These are phyloP conservation scores for Pelargonium australe DNA, from an alignment of 441 rosid genomes.

Conservation along the genomic window DNA sequence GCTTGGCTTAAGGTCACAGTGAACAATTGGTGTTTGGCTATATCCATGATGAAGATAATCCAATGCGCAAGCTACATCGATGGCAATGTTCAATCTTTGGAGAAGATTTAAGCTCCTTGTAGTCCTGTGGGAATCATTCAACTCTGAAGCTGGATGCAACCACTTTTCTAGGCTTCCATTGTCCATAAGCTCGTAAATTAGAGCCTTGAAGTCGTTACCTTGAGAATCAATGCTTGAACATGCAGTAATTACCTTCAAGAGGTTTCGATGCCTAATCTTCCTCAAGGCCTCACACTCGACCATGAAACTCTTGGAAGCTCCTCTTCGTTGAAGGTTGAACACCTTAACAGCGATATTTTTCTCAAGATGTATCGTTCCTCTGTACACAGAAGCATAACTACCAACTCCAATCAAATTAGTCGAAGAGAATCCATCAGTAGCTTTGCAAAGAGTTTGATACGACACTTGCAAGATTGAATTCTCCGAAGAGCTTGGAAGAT, in stretches of 20 bases:
- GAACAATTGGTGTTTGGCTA: neutral
- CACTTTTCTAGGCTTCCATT: conserved; percentile 12
- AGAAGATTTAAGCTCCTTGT: neutral
- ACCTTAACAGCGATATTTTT: conserved; percentile 6
- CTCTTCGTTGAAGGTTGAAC: conserved; percentile 7
- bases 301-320: conserved; percentile 14
- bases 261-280: conserved; percentile 5
- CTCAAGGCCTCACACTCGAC: conserved; percentile 11
- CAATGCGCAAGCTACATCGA: neutral
- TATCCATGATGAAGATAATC: conserved; percentile 13
- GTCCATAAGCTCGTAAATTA: conserved; percentile 13
- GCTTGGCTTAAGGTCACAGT: conserved; percentile 18
- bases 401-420: conserved; percentile 1
- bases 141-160: neutral
- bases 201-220: conserved; percentile 10
- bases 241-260: conserved; percentile 12
- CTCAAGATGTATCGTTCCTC: conserved; percentile 4
- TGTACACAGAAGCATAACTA: conserved; percentile 9
- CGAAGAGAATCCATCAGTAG: conserved; percentile 10
- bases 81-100: conserved; percentile 11
- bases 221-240: conserved; percentile 8
- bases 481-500: neutral
- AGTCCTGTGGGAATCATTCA: fast-evolving
- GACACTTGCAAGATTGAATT: neutral
- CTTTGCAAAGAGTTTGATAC: conserved; percentile 4